Conservation (phyloP, 2,329 filamentous ascomycete genomes). For the Claviceps monticola region DNA sequence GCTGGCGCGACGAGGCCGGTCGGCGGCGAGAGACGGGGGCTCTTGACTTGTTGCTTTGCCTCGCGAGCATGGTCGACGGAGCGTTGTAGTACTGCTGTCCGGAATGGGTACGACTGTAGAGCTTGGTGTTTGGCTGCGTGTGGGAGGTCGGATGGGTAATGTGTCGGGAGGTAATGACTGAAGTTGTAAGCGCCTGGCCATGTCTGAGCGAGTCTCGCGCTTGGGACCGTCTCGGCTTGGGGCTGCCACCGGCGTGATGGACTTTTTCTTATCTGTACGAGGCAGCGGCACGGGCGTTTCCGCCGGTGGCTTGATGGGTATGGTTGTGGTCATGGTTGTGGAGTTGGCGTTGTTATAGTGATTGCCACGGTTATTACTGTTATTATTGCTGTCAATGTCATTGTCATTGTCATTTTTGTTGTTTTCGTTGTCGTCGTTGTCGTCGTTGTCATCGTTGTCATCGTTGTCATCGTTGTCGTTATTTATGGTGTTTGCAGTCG, state of each 20-base stretch:
- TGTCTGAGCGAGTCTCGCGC: slow-evolving; percentile 32
- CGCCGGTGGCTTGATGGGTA: slow-evolving; percentile 18
- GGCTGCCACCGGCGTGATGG: slow-evolving; percentile 17
- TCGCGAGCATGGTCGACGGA: slow-evolving; percentile 36
- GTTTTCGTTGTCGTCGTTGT: neutral
- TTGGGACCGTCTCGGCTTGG: slow-evolving; percentile 18
- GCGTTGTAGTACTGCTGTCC: slow-evolving; percentile 22
- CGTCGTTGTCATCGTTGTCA: neutral
- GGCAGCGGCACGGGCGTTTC: slow-evolving; percentile 26
- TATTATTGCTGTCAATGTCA: neutral
- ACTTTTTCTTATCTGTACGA: slow-evolving; percentile 18
- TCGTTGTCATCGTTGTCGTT: neutral
- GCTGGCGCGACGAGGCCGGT: slow-evolving; percentile 41
- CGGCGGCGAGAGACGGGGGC: slow-evolving; percentile 34
- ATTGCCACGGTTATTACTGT: neutral
- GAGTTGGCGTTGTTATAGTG: slow-evolving; percentile 6
- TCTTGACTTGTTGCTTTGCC: slow-evolving; percentile 40
- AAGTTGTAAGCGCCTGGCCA: slow-evolving; percentile 27
- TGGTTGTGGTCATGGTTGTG: slow-evolving; percentile 14
- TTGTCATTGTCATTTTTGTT: neutral
- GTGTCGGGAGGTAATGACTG: slow-evolving; percentile 11
- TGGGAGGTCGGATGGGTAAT: slow-evolving; percentile 14
- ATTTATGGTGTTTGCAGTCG: slow-evolving; percentile 2
- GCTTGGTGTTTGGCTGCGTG: slow-evolving; percentile 21
- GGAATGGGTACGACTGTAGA: slow-evolving; percentile 14